Evolutionary conservation across 164 flowering plant species (phyloP), one percentile per base, ranked within the genome.

Genomic region (grape (Vitis vinifera)): DNA sequence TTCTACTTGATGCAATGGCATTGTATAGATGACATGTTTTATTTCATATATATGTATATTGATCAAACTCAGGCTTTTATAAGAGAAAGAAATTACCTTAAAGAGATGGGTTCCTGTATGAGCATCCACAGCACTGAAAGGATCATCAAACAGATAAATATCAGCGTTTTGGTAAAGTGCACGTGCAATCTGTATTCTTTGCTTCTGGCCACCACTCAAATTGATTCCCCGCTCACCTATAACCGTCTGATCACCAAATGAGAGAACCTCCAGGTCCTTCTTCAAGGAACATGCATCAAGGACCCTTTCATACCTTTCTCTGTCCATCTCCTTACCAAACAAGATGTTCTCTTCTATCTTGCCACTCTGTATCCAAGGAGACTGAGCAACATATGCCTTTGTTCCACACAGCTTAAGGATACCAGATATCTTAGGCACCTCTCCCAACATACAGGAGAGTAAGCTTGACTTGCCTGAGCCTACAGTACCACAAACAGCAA

Each of bases 101-200:
- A 88, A 92, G 17, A 92, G 79, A 80, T 90, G 96, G 27, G 83
- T 81, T 70, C 98, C 97, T 4, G 98, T 93, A 66, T 91, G 97
- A 71, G 94, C 97, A 85, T 93, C 98, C 53, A 93, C 97, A 23
- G 98, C 94, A 80, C 96, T 91, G 49, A 91, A 93, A 96, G 19
- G 98, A 77, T 91, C 98, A 75, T 93, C 98, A 77, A 91, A 85
- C 37, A 93, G 75, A 78, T 86, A 91, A 55, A 93, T 82, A 66
- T 91, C 96, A 47, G 97, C 89, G 82, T 91, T 91, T 75, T 91
- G 97, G 76, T 90, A 93, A 0, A 91, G 68, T 62, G 98, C 95
- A 30, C 98, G 90, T 2, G 98, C 98, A 77, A 91, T 88, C 75
- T 91, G 97, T 66, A 91, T 78, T 64, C 97, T 17, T 69, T 93